These are phyloP conservation scores for Rhynchosporium agropyri DNA, from an alignment of 2,329 filamentous ascomycete species.

Conservation along the genomic window DNA sequence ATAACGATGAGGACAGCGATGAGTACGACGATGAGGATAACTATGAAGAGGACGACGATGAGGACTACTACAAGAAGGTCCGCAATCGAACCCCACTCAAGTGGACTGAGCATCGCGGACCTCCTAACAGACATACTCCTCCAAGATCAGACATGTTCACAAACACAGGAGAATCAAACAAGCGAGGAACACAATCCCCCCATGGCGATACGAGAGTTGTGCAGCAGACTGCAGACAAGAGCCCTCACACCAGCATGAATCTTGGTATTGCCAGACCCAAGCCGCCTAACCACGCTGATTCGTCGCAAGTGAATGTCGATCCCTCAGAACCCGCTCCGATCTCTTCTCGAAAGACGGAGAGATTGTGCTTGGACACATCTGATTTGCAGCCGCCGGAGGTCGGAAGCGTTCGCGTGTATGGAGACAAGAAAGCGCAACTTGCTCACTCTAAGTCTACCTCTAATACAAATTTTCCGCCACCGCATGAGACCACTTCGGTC, in stretches of 20 bases:
- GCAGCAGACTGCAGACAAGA: conserved; percentile 3
- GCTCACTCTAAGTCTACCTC: conserved; percentile 10
- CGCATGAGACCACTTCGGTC: background rate
- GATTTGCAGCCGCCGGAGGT: no score
- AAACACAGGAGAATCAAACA: background rate
- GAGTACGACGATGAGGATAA: background rate
- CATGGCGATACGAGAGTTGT: background rate
- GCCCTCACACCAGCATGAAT: conserved; percentile 9
- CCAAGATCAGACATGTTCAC: background rate
- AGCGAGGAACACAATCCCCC: background rate
- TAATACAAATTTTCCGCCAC: background rate
- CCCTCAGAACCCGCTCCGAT: background rate
- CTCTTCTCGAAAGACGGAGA: background rate
- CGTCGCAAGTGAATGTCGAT: background rate
- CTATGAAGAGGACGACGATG: background rate
- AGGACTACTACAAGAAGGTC: background rate
- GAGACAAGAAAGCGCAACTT: conserved; percentile 9
- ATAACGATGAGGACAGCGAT: background rate
- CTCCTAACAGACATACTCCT: conserved; percentile 8
- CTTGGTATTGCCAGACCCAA: conserved; percentile 8
- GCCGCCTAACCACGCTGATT: background rate
- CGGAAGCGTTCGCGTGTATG: background rate
- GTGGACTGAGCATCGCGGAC: conserved; percentile 11
- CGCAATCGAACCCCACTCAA: background rate
- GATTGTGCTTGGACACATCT: no score